Evolutionary conservation across 345 rosid genomes (phyloP), one percentile per base, ranked within the genome.

Genomic region (Draba incana): DNA sequence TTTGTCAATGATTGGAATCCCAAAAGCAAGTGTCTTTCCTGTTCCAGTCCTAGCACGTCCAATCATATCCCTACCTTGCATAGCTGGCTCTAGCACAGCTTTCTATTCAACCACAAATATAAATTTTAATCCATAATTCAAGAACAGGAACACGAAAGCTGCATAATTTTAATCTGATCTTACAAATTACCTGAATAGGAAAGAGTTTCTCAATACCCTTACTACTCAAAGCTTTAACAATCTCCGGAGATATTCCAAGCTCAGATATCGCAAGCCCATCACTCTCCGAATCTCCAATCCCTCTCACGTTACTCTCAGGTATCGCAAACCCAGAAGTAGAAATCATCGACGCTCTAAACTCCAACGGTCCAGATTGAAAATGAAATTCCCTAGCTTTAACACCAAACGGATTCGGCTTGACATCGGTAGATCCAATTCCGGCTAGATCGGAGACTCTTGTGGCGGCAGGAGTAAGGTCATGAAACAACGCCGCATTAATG

Each of bases 41-140:
- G 97, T 94, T 74, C 99, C 98, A 0, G 99, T 92, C 67, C 90
- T 84, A 14, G 98, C 98, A n/a, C 99, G 86, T 45, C 97, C 99
- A 15, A 86, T 83, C 97, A 95, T 77, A 54, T 95, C 99, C 3
- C 87, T 75, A 4, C 99, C 99, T 75, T 84, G 85, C 98, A 89
- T 92, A 12, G 97, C 99, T 4, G 98, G 98, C 64, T 89, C 97
- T 51, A 95, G 65, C 57, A 95, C 98, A 59, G 94, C 99, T 84
- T 55, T 95, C 96, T 92, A 66, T 30, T 62, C 64, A 74, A 12
- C 42, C 12, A 52, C 13, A 63, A 43, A 74, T 15, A 50, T 7
- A 50, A 33, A 14, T 11, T 61, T 38, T 15, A 27, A n/a, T 30
- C 2, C 24, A 11, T 0, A 33, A 53, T 7, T 4, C 59, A 39